Conservation (phyloP, 495 filamentous ascomycete species). For the Viridothelium virens region DNA sequence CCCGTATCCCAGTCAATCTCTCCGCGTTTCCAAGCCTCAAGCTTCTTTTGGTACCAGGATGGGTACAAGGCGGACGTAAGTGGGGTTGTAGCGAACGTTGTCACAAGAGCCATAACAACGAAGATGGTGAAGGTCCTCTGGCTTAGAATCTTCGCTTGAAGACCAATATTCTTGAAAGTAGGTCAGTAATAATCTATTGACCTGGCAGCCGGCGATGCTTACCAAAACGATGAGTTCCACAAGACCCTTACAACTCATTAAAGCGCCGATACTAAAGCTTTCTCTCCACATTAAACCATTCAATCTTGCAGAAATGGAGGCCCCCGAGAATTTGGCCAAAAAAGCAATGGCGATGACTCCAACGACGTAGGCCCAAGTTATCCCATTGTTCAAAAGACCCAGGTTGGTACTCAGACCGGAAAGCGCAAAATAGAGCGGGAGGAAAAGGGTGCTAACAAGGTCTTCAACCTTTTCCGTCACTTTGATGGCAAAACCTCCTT, state of each 20-base stretch:
- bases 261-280: constrained; percentile 77
- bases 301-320: constrained; percentile 66
- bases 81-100: constrained; percentile 86
- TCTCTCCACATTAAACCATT: constrained; percentile 88
- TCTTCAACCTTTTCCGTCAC: constrained; percentile 96
- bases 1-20: constrained; percentile 88
- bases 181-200: background rate
- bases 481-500: constrained; percentile 90
- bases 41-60: constrained; percentile 81
- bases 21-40: constrained; percentile 80
- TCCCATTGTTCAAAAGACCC: constrained; percentile 72
- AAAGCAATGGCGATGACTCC: constrained; percentile 80
- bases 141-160: constrained; percentile 84
- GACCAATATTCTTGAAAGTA: constrained; percentile 70
- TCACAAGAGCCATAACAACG: constrained; percentile 94
- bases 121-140: constrained; percentile 92
- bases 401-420: constrained; percentile 87
- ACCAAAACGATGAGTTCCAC: constrained; percentile 94
- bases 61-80: constrained; percentile 73
- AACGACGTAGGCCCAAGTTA: constrained; percentile 88
- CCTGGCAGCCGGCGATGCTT: constrained; percentile 32
- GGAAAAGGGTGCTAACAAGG: constrained; percentile 75
- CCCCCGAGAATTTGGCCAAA: constrained; percentile 75
- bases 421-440: constrained; percentile 91
- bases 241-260: constrained; percentile 98